Conservation (phyloP, 129 eudicot genomes). For the Centella asiatica region DNA sequence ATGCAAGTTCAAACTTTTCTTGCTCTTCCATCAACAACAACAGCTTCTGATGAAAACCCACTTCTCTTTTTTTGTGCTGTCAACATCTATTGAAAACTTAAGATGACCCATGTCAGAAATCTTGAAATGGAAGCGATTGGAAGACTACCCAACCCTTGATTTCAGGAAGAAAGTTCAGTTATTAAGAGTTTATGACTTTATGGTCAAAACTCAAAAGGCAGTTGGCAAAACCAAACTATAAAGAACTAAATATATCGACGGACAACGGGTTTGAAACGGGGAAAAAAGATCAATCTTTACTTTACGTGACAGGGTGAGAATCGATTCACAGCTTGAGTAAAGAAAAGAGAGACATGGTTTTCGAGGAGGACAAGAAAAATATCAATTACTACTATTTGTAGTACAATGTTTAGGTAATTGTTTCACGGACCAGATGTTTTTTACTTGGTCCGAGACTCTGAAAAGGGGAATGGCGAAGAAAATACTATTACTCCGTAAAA, state of each 20-base stretch:
- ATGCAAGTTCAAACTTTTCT: slow-evolving; percentile 16
- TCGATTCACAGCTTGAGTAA: slow-evolving; percentile 7
- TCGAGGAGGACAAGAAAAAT: slow-evolving; percentile 7
- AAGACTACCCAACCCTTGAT: slow-evolving; percentile 15
- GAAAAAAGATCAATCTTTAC: not conserved
- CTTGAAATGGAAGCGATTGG: slow-evolving; percentile 21
- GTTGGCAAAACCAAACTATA: slow-evolving; percentile 16
- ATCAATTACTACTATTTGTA: slow-evolving; percentile 7
- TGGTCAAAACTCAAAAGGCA: slow-evolving; percentile 17
- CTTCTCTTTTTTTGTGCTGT: slow-evolving; percentile 9
- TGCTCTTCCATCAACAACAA: slow-evolving; percentile 12
- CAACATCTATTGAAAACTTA: not conserved
- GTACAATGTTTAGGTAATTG: slow-evolving; percentile 29
- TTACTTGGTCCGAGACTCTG: slow-evolving; percentile 12
- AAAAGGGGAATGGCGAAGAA: slow-evolving; percentile 22
- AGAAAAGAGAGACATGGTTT: slow-evolving; percentile 8
- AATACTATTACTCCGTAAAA: not conserved
- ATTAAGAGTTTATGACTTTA: slow-evolving; percentile 34
- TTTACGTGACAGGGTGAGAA: not conserved
- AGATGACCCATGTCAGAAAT: slow-evolving; percentile 7
- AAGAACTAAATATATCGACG: slow-evolving; percentile 12
- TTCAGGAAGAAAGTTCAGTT: slow-evolving; percentile 9
- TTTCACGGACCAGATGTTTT: slow-evolving; percentile 51
- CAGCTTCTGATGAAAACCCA: slow-evolving; percentile 25
- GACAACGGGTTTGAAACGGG: not conserved